Percentiles rank a stretch among this genome's conserved stretches.
These are phyloP conservation scores for Xylaria arbuscula DNA, from an alignment of 2,329 filamentous ascomycete genomes.

Conservation along the genomic window DNA sequence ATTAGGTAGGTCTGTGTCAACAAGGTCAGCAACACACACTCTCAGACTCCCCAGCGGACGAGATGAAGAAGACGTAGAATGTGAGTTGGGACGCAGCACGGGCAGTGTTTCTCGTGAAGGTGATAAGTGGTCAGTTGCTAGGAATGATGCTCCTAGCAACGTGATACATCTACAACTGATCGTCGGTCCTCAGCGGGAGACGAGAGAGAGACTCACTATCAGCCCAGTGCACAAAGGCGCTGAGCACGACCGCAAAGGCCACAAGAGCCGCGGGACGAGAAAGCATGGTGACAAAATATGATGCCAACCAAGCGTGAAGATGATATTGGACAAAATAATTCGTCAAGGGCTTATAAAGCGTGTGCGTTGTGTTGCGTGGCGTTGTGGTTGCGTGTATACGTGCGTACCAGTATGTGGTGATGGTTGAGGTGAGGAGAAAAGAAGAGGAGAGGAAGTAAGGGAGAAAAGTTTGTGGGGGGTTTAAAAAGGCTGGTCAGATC, in stretches of 20 bases:
- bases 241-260: background rate
- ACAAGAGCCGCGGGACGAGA: background rate
- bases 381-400: background rate
- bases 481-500: background rate
- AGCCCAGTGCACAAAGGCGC: slow-evolving; percentile 6
- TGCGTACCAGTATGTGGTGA: background rate
- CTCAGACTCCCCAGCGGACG: background rate
- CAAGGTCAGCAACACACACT: background rate
- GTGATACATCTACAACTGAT: background rate
- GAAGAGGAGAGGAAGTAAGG: too few relatives aligned
- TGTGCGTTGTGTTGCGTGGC: background rate
- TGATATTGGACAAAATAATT: background rate
- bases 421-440: background rate
- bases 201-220: slow-evolving; percentile 17
- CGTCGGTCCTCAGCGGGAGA: background rate
- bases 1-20: background rate
- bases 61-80: background rate
- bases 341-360: background rate
- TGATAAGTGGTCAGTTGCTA: background rate
- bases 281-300: slow-evolving; percentile 17
- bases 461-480: background rate
- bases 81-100: background rate
- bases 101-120: background rate
- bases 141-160: background rate
- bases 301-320: background rate